These are phyloP conservation scores for Saturnispora dispora DNA, from an alignment of 805 yeast genomes.

Conservation along the genomic window DNA sequence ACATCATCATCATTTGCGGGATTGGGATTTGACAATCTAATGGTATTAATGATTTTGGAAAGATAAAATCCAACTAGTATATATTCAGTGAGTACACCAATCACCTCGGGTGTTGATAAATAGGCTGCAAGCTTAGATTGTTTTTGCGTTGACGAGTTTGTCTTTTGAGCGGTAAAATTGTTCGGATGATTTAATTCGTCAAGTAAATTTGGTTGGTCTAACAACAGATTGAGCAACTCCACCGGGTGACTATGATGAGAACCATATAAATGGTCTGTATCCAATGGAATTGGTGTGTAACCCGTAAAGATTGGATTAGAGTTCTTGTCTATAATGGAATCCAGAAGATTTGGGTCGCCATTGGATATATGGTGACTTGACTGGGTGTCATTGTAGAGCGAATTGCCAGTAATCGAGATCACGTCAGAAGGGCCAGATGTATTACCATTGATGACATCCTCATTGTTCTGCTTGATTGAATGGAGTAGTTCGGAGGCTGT, in stretches of 20 bases:
- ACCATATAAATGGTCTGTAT: neutral
- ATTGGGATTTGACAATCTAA: slow-evolving; percentile 6
- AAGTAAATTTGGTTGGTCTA: slow-evolving; percentile 30
- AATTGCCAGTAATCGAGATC: neutral
- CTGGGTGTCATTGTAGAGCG: neutral
- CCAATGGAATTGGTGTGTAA: slow-evolving; percentile 6
- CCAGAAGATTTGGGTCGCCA: neutral
- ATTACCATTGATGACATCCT: slow-evolving; percentile 2
- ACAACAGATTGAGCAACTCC: slow-evolving; percentile 24
- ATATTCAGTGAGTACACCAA: slow-evolving; percentile 24
- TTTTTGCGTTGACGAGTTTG: neutral
- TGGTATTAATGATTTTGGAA: slow-evolving; percentile 1
- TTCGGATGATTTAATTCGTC: slow-evolving; percentile 29
- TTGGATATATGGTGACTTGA: neutral
- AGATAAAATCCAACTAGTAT: slow-evolving; percentile 14
- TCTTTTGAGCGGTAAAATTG: slow-evolving; percentile 14
- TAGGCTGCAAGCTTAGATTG: slow-evolving; percentile 24
- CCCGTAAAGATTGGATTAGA: neutral
- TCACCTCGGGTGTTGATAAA: slow-evolving; percentile 25
- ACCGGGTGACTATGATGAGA: slow-evolving; percentile 10
- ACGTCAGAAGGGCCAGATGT: slow-evolving; percentile 1
- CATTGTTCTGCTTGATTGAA: slow-evolving; percentile 20
- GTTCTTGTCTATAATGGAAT: neutral
- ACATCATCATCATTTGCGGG: neutral
- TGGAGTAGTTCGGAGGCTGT: slow-evolving; percentile 29